Base-by-base conservation (phyloP, 176 grass and related monocot species). In the Zizania latifolia region DNA sequence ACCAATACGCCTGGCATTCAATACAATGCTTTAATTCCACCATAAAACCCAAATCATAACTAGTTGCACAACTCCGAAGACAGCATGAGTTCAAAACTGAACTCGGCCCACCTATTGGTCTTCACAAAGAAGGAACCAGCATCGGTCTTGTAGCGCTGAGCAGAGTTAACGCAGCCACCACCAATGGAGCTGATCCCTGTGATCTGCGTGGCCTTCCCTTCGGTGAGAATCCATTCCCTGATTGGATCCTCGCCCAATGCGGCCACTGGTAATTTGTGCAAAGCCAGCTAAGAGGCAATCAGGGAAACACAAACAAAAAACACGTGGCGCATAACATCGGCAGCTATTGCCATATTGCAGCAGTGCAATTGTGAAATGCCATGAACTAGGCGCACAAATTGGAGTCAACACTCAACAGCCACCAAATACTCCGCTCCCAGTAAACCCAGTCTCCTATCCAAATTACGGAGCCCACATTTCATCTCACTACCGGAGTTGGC, bases 181-280 rank as follows among this genome's bases (percentile, higher is more conserved):
- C 86, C 89, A 16, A 99, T 74, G 37, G 95, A 84, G 63, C 88
- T 86, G 59, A 85, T 88, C 81, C 89, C 84, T 63, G 82, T 90
- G 60, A 99, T 99, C 57, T 84, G 59, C 1, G 82, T 90, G 62
- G 91, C 95, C 74, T 99, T 99, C 43, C 95, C 95, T 85, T 99
- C 86, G 5, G 89, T 92, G 11, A 94, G 89, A 75, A 99, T 94
- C 95, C 95, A 99, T 37, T 94, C 79, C 41, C 74, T 88, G 80
- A 94, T 81, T 9, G 89, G 95, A 54, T 98, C 95, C 48, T 92
- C 76, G 22, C 84, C 79, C 58, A 90, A 40, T 11, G 75, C 78
- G 6, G 91, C 84, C 91, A 94, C 95, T 94, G 84, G 21, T 13
- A 30, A 39, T 56, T 31, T 65, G 23, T 11, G 30, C 32, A 63